Percentiles rank a stretch among this genome's conserved stretches.
These are phyloP conservation scores for Crithidia brevicula DNA, from an alignment of 208 protist species.

Conservation along the genomic window DNA sequence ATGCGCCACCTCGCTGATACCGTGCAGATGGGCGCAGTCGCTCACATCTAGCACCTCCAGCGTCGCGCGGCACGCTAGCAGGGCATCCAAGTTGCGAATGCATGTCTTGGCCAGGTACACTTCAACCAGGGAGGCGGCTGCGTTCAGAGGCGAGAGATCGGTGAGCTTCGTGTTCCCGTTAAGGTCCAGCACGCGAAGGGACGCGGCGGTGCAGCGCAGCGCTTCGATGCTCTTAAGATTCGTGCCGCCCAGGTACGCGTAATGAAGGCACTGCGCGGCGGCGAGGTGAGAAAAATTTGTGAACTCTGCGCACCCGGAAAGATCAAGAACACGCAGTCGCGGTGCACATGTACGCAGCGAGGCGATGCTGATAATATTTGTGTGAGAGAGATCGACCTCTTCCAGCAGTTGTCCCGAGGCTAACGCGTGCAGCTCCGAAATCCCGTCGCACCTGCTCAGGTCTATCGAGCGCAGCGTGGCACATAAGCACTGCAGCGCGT, in stretches of 20 bases:
- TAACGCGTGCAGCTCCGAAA: not conserved
- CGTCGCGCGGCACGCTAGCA: not conserved
- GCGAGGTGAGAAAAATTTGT: constrained; percentile 10
- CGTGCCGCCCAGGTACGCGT: not conserved
- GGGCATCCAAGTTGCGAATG: constrained; percentile 4
- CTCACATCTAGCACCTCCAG: constrained; percentile 10
- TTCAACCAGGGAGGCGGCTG: not conserved
- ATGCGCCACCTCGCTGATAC: not conserved
- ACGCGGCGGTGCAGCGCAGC: not conserved
- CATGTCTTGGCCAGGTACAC: constrained; percentile 7
- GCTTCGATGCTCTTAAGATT: not conserved
- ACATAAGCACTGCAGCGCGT: not conserved
- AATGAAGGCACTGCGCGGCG: not conserved
- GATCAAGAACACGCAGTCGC: not conserved
- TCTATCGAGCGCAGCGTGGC: constrained; percentile 1
- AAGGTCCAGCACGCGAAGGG: constrained; percentile 4
- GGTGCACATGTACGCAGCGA: not conserved
- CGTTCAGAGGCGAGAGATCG: not conserved
- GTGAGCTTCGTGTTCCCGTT: constrained; percentile 6
- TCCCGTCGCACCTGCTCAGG: not conserved
- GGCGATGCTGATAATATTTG: not conserved
- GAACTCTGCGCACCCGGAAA: not conserved
- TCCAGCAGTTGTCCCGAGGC: not conserved
- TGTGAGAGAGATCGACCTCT: constrained; percentile 17
- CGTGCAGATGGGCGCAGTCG: constrained; percentile 1